These are phyloP conservation scores for Coemansia sp. DNA, from an alignment of 192 early-diverging fungal genomes.

Conservation along the genomic window DNA sequence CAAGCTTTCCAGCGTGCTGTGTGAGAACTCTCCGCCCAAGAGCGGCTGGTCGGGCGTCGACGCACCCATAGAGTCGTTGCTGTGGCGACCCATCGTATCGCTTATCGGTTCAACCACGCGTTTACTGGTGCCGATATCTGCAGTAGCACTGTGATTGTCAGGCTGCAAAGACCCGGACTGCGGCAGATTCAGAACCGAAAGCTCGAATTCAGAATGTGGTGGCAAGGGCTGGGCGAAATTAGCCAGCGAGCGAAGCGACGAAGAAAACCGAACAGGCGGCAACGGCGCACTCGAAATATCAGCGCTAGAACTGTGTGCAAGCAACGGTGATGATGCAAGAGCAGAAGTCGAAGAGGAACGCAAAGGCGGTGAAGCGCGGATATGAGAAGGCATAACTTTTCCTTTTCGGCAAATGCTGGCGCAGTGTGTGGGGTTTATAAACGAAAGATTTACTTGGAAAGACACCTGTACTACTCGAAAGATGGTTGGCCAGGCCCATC, in stretches of 20 bases:
- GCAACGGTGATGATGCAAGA: conserved; percentile 10
- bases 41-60: conserved; percentile 52
- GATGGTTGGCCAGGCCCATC: conserved; percentile 5
- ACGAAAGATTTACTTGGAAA: neutral
- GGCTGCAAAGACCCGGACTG: neutral
- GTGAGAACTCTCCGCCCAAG: conserved; percentile 12
- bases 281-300: neutral
- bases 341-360: conserved; percentile 13
- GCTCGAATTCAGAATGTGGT: conserved; percentile 13
- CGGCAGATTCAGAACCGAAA: conserved; percentile 7
- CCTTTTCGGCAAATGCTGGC: neutral
- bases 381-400: conserved; percentile 6
- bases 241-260: conserved; percentile 4
- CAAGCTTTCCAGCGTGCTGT: conserved; percentile 1
- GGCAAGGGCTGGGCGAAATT: neutral
- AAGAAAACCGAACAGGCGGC: conserved; percentile 10
- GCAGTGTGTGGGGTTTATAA: neutral
- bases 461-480: neutral
- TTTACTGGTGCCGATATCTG: neutral
- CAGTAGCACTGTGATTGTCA: neutral
- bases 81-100: conserved; percentile 10
- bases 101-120: too few species aligned
- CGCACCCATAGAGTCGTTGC: conserved; percentile 9
- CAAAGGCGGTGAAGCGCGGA: conserved; percentile 3
- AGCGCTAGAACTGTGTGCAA: neutral